Percentiles rank a stretch among this genome's conserved stretches.
These are phyloP conservation scores for Chlamydomonas sp. DNA, from an alignment of 139 green algal species.

Conservation along the genomic window DNA sequence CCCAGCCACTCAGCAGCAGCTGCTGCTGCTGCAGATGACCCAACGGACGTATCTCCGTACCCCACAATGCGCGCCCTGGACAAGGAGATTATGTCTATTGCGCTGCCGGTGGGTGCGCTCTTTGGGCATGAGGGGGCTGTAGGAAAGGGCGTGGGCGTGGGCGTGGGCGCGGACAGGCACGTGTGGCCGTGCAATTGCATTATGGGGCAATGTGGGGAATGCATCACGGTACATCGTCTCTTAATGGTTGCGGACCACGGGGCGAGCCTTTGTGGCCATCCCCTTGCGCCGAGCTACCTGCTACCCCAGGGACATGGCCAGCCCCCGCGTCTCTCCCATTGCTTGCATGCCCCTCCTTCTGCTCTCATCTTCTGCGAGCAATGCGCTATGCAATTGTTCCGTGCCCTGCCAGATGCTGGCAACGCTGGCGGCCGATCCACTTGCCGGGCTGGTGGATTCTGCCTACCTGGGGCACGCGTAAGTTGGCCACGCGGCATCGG, in stretches of 20 bases:
- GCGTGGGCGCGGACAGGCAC: too few species aligned
- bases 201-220: background rate
- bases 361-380: too few species aligned
- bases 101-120: slow-evolving; percentile 58
- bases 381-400: background rate
- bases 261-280: too few species aligned
- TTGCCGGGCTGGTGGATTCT: slow-evolving; percentile 77
- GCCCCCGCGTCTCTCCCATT: too few species aligned
- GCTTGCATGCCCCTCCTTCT: too few species aligned
- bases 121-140: background rate
- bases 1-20: background rate
- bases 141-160: background rate
- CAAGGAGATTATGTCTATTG: slow-evolving; percentile 62
- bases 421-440: slow-evolving; percentile 76
- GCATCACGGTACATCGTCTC: background rate
- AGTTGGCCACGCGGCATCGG: background rate
- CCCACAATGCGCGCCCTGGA: slow-evolving; percentile 22
- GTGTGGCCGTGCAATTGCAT: too few species aligned
- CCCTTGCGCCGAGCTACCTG: too few species aligned
- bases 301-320: too few species aligned
- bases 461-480: slow-evolving; percentile 65
- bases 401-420: slow-evolving; percentile 58
- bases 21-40: background rate
- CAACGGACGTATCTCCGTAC: background rate
- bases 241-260: background rate